These are phyloP conservation scores for Stereum hirsutum DNA, from an alignment of 1,284 basidiomycete genomes.

Conservation along the genomic window DNA sequence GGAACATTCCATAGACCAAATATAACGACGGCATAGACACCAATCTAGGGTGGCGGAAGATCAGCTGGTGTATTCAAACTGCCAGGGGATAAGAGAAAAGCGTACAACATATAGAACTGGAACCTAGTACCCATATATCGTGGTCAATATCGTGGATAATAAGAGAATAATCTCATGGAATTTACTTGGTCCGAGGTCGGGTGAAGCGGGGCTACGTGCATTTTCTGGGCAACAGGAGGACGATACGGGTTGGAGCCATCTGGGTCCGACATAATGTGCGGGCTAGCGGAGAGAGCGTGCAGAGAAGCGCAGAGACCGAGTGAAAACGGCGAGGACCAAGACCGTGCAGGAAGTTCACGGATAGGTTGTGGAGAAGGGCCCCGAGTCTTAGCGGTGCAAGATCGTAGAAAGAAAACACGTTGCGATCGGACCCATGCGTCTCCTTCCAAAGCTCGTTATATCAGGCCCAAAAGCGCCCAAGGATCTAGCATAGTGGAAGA, in stretches of 20 bases:
- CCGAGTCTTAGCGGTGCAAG: too few species aligned
- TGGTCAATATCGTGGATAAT: background rate
- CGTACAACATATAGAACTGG: constrained; percentile 61
- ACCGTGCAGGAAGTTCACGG: too few species aligned
- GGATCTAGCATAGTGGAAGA: too few species aligned
- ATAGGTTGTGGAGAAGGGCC: too few species aligned
- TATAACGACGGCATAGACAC: constrained; percentile 72
- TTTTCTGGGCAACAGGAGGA: constrained; percentile 17
- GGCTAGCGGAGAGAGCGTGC: background rate
- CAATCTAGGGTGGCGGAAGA: constrained; percentile 36
- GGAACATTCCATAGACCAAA: constrained; percentile 80
- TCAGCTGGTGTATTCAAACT: constrained; percentile 2
- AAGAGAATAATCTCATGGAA: constrained; percentile 9
- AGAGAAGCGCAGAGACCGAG: background rate
- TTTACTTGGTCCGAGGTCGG: constrained; percentile 35
- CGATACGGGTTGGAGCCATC: background rate
- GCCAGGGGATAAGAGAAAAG: constrained; percentile 12
- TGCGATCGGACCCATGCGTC: too few species aligned
- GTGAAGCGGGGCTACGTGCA: constrained; percentile 15
- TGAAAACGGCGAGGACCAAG: background rate
- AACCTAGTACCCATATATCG: constrained; percentile 15
- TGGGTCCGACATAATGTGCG: background rate
- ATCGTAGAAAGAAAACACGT: too few species aligned
- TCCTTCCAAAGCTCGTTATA: too few species aligned
- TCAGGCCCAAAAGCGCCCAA: too few species aligned